Evolutionary conservation across 768 basidiomycete genomes (phyloP), one percentile per base, ranked within the genome.

Genomic region (Rhodotorula toruloides): DNA sequence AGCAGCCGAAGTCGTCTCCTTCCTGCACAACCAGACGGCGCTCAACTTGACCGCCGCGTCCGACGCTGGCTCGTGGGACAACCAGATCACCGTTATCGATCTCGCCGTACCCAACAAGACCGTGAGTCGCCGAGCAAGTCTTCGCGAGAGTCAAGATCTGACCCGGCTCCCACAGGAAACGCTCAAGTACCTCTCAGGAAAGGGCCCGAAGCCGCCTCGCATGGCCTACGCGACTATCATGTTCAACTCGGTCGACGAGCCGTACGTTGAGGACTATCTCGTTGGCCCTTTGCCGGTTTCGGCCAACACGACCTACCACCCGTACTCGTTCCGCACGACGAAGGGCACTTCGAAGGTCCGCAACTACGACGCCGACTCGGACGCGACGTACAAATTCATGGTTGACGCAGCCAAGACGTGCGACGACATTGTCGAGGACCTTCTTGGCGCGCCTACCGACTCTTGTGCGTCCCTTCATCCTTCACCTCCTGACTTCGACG

Each of bases 361-460:
- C 32, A 70, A 68, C 40, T 74, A 70, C 49, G 74, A 71, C 44
- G 70, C 73, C 21, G 77, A 77, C 58, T 50, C 64, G 29, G 65
- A 72, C 21, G 49, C 55, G 55, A 47, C 59, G 32, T 61, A 61
- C 29, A 48, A 61, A 12, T 60, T 54, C 10, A 46, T 68, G 52
- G 22, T 49, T 21, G 44, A 54, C 8, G 59, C 65, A 32, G 71
- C 69, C n/a, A 46, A 49, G n/a, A 39, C 61, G 31, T 59, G 74
- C 39, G 70, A 68, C 32, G 76, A 78, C 60, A 72, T 77, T 46
- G 47, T 76, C 48, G 50, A 57, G 39, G 73, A 74, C 32, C 54
- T 77, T 4, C 61, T 74, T 32, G 64, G 64, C n/a, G 49, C 47
- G 4, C 44, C 56, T 19, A 21, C 37, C 11, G 50, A 40, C 2